Evolutionary conservation across 768 basidiomycete species (phyloP), one percentile per base, ranked within the genome.

Genomic region (Ramaria sp.): DNA sequence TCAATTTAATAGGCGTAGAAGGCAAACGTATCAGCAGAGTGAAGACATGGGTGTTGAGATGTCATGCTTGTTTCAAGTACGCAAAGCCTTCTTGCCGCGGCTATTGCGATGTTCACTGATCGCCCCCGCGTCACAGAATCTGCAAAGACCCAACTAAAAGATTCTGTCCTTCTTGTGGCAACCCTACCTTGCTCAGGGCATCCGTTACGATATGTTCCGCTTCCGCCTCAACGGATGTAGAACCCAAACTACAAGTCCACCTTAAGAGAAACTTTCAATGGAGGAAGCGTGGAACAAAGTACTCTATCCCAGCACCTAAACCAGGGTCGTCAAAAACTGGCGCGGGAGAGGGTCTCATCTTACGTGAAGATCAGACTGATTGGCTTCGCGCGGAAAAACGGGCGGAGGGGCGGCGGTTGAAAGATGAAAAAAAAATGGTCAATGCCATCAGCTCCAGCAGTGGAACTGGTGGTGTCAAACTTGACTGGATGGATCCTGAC

Each of bases 41-140:
- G 27, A 92, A 94, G 70, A 98, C 83, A 59, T 98, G 92, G 91
- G 91, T 98, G 1, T 71, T 98, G 65, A 73, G 96, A 57, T 99
- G 96, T 68, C 96, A 99, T 72, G 96, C 93, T 13, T 99, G 96
- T 71, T 99, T 94, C 80, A 97, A 97, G 96, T 98, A 65, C 71
- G 92, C 76, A 30, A 30, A 19, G 52, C 20, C 49, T 50, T n/a
- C 27, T 56, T 54, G 5, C 27, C 5, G 3, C 27, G 3, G 20
- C 5, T 27, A 43, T 43, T n/a, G 13, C 13, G 3, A 13, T 37
- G n/a, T 43, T 47, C 2, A 51, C 7, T 34, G 13, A 49, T 12
- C 37, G 15, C 41, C 0, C 19, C 13, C 6, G 64, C 42, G 20
- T 22, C 42, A 43, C 11, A 99, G 96, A 69, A 83, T 96, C 62